Percentiles rank a stretch among this genome's conserved stretches.
phyloP scores from a whole-genome alignment of 139 green algal genomes.

The Coelastrella sp. region DNA sequence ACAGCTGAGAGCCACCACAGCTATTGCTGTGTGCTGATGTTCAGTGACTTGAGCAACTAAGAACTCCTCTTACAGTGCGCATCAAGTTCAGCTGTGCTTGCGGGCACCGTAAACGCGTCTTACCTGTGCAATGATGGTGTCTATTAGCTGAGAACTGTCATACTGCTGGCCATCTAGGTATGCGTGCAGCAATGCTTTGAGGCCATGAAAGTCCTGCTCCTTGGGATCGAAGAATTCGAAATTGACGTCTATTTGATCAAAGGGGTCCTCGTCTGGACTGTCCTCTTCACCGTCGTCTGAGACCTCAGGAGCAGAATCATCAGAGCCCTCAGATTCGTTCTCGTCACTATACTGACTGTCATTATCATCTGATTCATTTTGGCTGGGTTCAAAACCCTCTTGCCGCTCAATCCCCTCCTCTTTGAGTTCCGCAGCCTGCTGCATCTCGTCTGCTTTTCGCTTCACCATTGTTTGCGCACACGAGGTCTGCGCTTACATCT shows the following conservation, averaged over 20 bases:
- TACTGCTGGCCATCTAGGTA: conserved; percentile 86
- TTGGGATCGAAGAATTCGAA: conserved; percentile 92
- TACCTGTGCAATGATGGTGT: conserved; percentile 83
- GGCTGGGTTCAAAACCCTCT: conserved; percentile 9
- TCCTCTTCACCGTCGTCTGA: conserved; percentile 49
- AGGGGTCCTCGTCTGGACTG: conserved; percentile 53
- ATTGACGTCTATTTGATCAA: conserved; percentile 81
- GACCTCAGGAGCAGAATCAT: conserved; percentile 44
- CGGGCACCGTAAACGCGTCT: background rate
- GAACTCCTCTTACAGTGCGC: too few relatives aligned
- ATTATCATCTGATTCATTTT: background rate
- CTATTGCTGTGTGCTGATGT: background rate
- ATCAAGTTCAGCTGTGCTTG: too few relatives aligned
- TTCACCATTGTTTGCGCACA: background rate
- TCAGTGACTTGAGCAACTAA: background rate
- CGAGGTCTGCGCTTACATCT: too few relatives aligned
- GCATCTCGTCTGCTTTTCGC: background rate
- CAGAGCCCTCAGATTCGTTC: background rate
- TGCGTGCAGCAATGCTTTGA: conserved; percentile 81
- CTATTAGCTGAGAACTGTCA: conserved; percentile 73
- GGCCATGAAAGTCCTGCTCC: conserved; percentile 89
- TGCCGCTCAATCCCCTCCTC: conserved; percentile 16
- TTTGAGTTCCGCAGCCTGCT: conserved; percentile 44
- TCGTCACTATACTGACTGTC: background rate
- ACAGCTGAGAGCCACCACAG: background rate